Evolutionary conservation across 2,329 filamentous ascomycete species (phyloP).

Genomic region (Ceratocystis alfenasii): DNA sequence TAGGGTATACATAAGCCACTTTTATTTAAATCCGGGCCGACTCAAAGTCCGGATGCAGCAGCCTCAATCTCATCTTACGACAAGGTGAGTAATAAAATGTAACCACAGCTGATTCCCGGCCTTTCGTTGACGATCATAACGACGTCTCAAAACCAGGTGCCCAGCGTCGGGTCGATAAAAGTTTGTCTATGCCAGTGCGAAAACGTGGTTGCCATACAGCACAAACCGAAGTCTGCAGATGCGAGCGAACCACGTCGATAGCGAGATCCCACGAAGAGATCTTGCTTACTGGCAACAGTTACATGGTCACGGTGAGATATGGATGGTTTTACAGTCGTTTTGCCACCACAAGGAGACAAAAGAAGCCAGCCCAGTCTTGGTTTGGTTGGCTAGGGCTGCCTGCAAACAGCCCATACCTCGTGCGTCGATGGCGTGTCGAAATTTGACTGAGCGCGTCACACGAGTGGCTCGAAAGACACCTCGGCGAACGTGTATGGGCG

Average conservation of each 20-base stretch:
- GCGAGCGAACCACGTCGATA: constrained; percentile 41
- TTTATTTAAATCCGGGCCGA: not conserved
- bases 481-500: not conserved
- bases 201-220: constrained; percentile 38
- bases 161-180: constrained; percentile 40
- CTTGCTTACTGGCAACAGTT: constrained; percentile 22
- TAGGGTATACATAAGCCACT: not conserved
- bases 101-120: constrained; percentile 49
- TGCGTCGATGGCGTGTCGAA: not conserved
- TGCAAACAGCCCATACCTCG: not conserved
- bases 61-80: not conserved
- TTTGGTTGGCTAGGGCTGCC: not conserved
- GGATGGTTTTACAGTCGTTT: not conserved
- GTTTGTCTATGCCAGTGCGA: constrained; percentile 45
- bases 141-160: constrained; percentile 44
- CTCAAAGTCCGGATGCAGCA: not conserved
- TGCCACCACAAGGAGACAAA: not conserved
- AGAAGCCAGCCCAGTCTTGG: not conserved
- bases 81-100: constrained; percentile 30
- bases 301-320: not conserved
- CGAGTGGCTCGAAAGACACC: not conserved
- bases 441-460: not conserved
- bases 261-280: constrained; percentile 24
- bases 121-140: constrained; percentile 42
- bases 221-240: constrained; percentile 25